Percentiles rank a stretch among this genome's conserved stretches.
These are phyloP conservation scores for Geosmithia putterillii DNA, from an alignment of 2,329 filamentous ascomycete species.

Conservation along the genomic window DNA sequence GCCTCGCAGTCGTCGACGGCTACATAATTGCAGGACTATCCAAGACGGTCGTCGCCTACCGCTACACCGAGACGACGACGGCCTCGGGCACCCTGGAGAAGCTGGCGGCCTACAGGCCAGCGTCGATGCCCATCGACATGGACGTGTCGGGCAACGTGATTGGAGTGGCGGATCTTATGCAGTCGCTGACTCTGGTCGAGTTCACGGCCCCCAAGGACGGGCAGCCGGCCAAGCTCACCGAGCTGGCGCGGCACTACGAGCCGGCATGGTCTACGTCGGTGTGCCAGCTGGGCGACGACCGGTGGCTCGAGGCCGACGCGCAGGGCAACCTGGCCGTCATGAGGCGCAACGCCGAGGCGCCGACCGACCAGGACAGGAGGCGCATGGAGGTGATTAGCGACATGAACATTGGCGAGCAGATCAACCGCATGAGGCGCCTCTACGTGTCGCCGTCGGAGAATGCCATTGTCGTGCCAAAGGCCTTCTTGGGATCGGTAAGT, in stretches of 20 bases:
- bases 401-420: slow-evolving; percentile 80
- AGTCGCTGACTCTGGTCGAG: slow-evolving; percentile 71
- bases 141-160: slow-evolving; percentile 64
- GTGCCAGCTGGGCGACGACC: slow-evolving; percentile 56
- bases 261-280: slow-evolving; percentile 74
- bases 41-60: slow-evolving; percentile 62
- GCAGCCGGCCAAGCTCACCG: slow-evolving; percentile 50
- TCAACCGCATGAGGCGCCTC: slow-evolving; percentile 74
- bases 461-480: slow-evolving; percentile 63
- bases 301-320: slow-evolving; percentile 73
- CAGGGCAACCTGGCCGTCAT: slow-evolving; percentile 81
- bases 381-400: slow-evolving; percentile 66
- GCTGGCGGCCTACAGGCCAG: slow-evolving; percentile 64
- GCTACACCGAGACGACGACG: slow-evolving; percentile 42
- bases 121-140: slow-evolving; percentile 74
- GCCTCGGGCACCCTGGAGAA: slow-evolving; percentile 51
- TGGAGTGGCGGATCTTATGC: slow-evolving; percentile 86
- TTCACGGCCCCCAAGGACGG: slow-evolving; percentile 48
- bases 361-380: slow-evolving; percentile 60
- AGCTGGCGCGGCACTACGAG: slow-evolving; percentile 71
- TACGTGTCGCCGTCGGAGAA: slow-evolving; percentile 51
- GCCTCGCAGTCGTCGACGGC: slow-evolving; percentile 56
- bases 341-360: slow-evolving; percentile 58
- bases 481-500: slow-evolving; percentile 80
- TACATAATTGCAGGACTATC: slow-evolving; percentile 78